These are phyloP conservation scores for Plasmopara viticola DNA, from an alignment of 352 stramenopile genomes.

Conservation along the genomic window DNA sequence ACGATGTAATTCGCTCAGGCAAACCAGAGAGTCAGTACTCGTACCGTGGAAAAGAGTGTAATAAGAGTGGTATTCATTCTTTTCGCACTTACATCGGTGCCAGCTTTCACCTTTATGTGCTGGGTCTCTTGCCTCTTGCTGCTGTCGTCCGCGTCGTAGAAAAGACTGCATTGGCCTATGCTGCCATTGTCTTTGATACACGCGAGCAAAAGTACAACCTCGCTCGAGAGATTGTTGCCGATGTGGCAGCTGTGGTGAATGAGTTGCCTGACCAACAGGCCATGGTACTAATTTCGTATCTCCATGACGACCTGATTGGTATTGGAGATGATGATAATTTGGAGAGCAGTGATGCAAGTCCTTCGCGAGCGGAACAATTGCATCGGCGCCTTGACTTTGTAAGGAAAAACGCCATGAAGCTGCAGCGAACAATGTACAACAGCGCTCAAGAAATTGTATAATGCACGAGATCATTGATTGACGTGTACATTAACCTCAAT, in stretches of 20 bases:
- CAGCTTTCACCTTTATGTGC: conserved; percentile 43
- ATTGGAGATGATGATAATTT: too few relatives aligned
- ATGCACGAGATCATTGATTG: too few relatives aligned
- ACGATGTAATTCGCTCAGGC: conserved; percentile 1
- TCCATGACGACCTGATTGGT: too few relatives aligned
- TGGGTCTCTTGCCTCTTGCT: conserved; percentile 43
- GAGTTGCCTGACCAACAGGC: conserved; percentile 48
- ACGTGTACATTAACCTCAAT: too few relatives aligned
- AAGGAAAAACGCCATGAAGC: too few relatives aligned
- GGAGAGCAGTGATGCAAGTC: too few relatives aligned
- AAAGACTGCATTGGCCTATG: conserved; percentile 48
- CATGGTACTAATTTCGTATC: conserved; percentile 32
- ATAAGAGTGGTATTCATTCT: conserved; percentile 53
- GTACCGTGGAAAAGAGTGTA: conserved; percentile 62
- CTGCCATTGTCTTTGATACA: conserved; percentile 61
- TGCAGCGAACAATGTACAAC: too few relatives aligned
- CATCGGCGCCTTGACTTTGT: too few relatives aligned
- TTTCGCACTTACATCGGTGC: conserved; percentile 81
- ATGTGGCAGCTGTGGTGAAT: conserved; percentile 51
- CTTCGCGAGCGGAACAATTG: too few relatives aligned
- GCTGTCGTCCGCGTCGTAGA: conserved; percentile 56
- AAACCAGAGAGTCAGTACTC: conserved; percentile 24
- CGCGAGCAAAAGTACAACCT: conserved; percentile 42
- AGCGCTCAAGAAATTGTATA: too few relatives aligned
- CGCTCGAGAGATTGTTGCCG: conserved; percentile 51